Evolutionary conservation across 2,329 filamentous ascomycete genomes (phyloP).

Genomic region (Epichloe elymi): DNA sequence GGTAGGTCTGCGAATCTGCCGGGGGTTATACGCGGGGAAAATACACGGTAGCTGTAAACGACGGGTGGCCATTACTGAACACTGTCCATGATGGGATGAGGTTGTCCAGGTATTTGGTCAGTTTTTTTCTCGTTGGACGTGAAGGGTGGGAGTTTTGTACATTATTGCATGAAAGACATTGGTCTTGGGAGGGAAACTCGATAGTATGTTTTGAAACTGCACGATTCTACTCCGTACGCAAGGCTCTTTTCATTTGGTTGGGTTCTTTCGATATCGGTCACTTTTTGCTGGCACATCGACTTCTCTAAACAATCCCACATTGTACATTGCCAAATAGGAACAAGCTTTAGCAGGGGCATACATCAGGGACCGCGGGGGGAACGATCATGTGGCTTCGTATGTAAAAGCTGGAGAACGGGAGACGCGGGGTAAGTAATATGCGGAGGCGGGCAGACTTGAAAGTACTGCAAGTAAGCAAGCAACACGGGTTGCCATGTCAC

Average conservation of each 20-base stretch:
- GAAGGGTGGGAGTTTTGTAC: not conserved
- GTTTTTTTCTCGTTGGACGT: too few species aligned
- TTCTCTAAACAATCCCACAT: not conserved
- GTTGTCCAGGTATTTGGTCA: not conserved
- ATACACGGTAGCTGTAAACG: too few species aligned
- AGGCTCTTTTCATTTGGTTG: not conserved
- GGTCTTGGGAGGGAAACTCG: not conserved
- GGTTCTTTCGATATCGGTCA: not conserved
- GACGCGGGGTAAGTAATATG: not conserved
- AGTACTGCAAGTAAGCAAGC: too few species aligned
- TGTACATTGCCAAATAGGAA: not conserved
- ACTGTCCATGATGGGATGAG: not conserved
- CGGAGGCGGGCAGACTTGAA: not conserved
- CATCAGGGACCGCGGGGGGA: too few species aligned
- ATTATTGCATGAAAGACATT: not conserved
- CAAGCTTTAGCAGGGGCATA: not conserved
- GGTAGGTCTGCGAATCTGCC: slow-evolving; percentile 10
- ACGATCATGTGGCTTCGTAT: too few species aligned
- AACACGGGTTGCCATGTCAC: too few species aligned
- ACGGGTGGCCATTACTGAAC: too few species aligned
- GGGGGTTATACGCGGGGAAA: not conserved
- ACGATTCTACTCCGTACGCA: not conserved
- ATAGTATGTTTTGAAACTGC: not conserved
- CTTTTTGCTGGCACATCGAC: not conserved
- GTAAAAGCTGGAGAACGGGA: not conserved